Conservation (phyloP, 441 rosid genomes). For the Iberis amara region DNA sequence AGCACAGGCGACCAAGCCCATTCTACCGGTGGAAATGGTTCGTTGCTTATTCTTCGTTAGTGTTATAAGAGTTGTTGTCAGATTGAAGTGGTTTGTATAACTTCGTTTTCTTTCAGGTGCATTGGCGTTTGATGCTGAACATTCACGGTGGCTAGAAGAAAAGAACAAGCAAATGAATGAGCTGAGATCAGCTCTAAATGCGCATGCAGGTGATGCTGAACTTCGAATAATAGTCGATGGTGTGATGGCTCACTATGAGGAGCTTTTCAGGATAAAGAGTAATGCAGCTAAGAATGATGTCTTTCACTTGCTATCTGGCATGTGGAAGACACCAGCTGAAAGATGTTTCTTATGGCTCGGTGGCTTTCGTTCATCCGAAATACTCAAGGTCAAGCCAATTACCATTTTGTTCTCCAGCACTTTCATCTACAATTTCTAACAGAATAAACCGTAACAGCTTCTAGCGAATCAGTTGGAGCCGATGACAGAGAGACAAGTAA, state of each 20-base stretch:
- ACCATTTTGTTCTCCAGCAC: neutral
- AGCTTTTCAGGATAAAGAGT: slow-evolving; percentile 79
- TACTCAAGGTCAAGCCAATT: slow-evolving; percentile 58
- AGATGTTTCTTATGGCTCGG: slow-evolving; percentile 97
- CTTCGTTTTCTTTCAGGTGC: no score
- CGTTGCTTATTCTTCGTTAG: slow-evolving; percentile 2
- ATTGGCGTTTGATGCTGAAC: slow-evolving; percentile 87
- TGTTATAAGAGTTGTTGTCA: no score
- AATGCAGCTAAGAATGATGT: slow-evolving; percentile 90
- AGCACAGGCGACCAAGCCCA: slow-evolving; percentile 87
- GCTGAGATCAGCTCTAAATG: slow-evolving; percentile 74
- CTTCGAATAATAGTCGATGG: slow-evolving; percentile 79
- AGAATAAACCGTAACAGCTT: slow-evolving; percentile 47
- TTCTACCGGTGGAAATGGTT: slow-evolving; percentile 87
- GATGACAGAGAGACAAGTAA: slow-evolving; percentile 76
- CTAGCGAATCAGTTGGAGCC: slow-evolving; percentile 82
- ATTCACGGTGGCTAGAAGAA: slow-evolving; percentile 88
- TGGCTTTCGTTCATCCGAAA: slow-evolving; percentile 92
- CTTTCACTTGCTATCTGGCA: slow-evolving; percentile 88
- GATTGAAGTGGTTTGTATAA: no score
- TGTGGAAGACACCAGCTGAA: slow-evolving; percentile 98
- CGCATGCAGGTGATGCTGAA: slow-evolving; percentile 87
- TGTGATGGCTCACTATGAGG: slow-evolving; percentile 75
- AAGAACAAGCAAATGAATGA: slow-evolving; percentile 74
- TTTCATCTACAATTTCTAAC: neutral